phyloP scores from a whole-genome alignment of 1,284 basidiomycete genomes.

The Volvariella surrecta region DNA sequence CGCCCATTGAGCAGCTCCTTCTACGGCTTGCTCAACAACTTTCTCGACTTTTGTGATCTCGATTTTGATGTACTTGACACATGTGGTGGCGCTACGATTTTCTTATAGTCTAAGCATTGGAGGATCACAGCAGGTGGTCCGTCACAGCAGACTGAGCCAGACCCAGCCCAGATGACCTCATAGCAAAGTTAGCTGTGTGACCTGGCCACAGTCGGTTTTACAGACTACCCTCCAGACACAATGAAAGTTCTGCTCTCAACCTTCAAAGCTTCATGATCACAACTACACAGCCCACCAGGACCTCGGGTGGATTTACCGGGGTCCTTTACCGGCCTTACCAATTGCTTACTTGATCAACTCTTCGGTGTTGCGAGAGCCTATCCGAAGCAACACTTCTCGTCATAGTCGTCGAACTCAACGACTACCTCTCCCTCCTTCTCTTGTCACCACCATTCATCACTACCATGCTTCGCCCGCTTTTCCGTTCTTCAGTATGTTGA shows the following conservation, averaged over 20 bases:
- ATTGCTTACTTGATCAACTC: no score
- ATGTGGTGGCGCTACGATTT: no score
- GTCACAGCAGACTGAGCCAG: slow-evolving; percentile 40
- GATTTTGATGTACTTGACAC: slow-evolving; percentile 33
- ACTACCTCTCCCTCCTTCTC: no score
- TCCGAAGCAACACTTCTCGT: no score
- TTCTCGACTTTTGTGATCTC: slow-evolving; percentile 33
- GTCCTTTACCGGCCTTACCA: no score
- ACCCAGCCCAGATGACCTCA: slow-evolving; percentile 43
- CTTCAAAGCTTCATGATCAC: slow-evolving; percentile 36
- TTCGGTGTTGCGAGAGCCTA: no score
- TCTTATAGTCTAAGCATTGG: no score
- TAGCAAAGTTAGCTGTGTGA: no score
- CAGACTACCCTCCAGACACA: slow-evolving; percentile 21
- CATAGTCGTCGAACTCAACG: no score
- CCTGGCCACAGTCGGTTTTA: no score
- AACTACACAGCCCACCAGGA: not conserved
- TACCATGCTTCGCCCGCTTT: slow-evolving; percentile 34
- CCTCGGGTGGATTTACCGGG: no score
- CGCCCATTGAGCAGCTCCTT: slow-evolving; percentile 33
- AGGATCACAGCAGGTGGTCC: slow-evolving; percentile 34
- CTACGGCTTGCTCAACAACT: slow-evolving; percentile 30
- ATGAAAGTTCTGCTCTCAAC: slow-evolving; percentile 39
- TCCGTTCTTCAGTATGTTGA: slow-evolving; percentile 34
- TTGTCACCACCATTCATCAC: slow-evolving; percentile 8